Percentiles rank a stretch among this genome's conserved stretches.
These are phyloP conservation scores for Sporothrix euskadiensis DNA, from an alignment of 2,329 filamentous ascomycete species.

Conservation along the genomic window DNA sequence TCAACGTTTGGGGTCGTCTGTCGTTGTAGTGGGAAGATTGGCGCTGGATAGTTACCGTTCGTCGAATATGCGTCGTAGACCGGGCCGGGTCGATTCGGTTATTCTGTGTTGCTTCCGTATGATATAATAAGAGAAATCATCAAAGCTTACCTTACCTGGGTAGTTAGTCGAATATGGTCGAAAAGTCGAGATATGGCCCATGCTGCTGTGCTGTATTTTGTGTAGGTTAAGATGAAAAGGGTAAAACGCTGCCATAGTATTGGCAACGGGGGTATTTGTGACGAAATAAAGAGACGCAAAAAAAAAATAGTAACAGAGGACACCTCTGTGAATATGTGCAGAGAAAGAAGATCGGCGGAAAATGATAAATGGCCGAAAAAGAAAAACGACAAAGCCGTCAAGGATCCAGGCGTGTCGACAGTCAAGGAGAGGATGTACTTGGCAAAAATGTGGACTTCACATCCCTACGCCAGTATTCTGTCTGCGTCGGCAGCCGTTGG, in stretches of 20 bases:
- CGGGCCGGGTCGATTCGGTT: background rate
- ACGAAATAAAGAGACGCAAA: background rate
- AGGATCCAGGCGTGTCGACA: background rate
- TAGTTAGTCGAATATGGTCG: background rate
- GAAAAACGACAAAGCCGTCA: background rate
- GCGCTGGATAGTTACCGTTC: background rate
- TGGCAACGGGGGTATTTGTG: constrained; percentile 15
- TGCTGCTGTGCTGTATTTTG: constrained; percentile 1
- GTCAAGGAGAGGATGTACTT: background rate
- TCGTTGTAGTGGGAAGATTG: background rate
- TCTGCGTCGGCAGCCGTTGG: background rate
- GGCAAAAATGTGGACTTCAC: background rate
- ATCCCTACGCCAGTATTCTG: background rate
- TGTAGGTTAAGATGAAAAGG: constrained; percentile 6
- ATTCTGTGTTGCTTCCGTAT: background rate
- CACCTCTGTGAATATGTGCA: background rate
- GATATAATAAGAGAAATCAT: background rate
- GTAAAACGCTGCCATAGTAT: background rate
- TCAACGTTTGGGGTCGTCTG: background rate
- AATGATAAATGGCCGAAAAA: background rate
- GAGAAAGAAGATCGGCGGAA: background rate
- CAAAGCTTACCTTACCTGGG: constrained; percentile 6
- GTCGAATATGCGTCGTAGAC: background rate
- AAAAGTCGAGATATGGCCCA: background rate
- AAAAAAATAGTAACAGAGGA: background rate